Evolutionary conservation across 2,329 filamentous ascomycete species (phyloP), one percentile per base, ranked within the genome.

Genomic region (Fusarium bactridioides): DNA sequence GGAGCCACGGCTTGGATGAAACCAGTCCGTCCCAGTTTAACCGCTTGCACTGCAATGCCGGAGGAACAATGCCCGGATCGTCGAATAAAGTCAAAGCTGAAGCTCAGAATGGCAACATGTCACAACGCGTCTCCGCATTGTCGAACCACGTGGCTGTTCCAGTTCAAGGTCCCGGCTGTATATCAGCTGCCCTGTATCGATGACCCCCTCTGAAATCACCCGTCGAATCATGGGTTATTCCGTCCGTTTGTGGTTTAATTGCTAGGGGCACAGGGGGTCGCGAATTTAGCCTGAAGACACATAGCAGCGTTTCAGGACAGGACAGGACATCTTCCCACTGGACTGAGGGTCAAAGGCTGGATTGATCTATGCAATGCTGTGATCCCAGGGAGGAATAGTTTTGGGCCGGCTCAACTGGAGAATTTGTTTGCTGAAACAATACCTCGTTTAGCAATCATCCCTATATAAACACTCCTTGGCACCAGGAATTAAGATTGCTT

Each of bases 391-490:
- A 56, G 38, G 29, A 33, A 47, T 56, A 35, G 38, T 21, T 33
- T 56, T 29, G 38, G 38, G 21, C 54, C 54, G 54, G 54, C 29
- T 56, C 5, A 27, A 45, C 3, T 56, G n/a, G 54, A 47, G 29
- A 18, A 15, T 45, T 38, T 47, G 38, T 56, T 56, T 56, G 25
- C 21, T 41, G 25, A 56, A 56, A 45, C 38, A 57, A n/a, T 10
- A 25, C 25, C 23, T 29, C 19, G 45, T 48, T 27, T 18, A 45
- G 44, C 33, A 27, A n/a, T 61, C n/a, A 10, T 33, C 11, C 23
- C 47, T 67, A 67, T 67, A 66, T 60, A 67, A 67, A 15, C n/a
- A 47, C 38, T 33, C 16, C 51, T 60, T 48, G 62, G 44, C 51
- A 18, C 61, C 25, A 27, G 10, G 13, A 18, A 21, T 27, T 2